Conservation (phyloP, 2,329 filamentous ascomycete species). For the Stemphylium lycopersici region DNA sequence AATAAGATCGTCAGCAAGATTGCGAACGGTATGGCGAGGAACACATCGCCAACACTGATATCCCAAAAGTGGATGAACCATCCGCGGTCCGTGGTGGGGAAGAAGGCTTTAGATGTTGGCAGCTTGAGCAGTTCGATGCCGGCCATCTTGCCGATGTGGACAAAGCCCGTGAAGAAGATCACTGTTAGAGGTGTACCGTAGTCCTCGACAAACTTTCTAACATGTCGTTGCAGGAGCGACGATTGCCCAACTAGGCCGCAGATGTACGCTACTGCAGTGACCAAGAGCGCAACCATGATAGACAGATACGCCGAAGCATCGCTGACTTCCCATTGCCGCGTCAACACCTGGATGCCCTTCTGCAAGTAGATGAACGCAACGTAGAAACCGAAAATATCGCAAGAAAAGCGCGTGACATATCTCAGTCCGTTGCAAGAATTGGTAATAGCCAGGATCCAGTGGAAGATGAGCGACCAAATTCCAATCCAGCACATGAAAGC, state of each 20-base stretch:
- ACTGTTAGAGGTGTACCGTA: conserved; percentile 74
- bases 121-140: conserved; percentile 71
- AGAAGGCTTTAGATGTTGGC: conserved; percentile 78
- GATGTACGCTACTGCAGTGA: conserved; percentile 77
- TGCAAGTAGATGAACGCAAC: conserved; percentile 91
- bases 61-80: conserved; percentile 89
- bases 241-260: conserved; percentile 74
- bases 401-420: conserved; percentile 89
- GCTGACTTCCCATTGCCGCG: conserved; percentile 69
- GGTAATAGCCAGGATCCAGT: conserved; percentile 81
- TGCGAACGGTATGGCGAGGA: conserved; percentile 86
- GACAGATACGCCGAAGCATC: conserved; percentile 76
- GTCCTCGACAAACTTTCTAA: conserved; percentile 85
- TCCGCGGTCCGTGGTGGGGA: conserved; percentile 72
- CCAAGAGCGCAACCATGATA: conserved; percentile 75
- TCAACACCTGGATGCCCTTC: conserved; percentile 86
- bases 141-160: conserved; percentile 84
- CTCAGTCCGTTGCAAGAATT: conserved; percentile 89
- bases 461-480: conserved; percentile 83
- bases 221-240: conserved; percentile 73
- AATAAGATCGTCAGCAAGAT: conserved; percentile 82
- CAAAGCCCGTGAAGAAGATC: conserved; percentile 88
- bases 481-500: conserved; percentile 93
- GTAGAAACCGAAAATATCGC: conserved; percentile 94
- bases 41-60: conserved; percentile 72